A percentile compares a stretch with the other conserved stretches of the same genome.
phyloP scores from a whole-genome alignment of 352 stramenopile species.

The Phytophthora cactorum region DNA sequence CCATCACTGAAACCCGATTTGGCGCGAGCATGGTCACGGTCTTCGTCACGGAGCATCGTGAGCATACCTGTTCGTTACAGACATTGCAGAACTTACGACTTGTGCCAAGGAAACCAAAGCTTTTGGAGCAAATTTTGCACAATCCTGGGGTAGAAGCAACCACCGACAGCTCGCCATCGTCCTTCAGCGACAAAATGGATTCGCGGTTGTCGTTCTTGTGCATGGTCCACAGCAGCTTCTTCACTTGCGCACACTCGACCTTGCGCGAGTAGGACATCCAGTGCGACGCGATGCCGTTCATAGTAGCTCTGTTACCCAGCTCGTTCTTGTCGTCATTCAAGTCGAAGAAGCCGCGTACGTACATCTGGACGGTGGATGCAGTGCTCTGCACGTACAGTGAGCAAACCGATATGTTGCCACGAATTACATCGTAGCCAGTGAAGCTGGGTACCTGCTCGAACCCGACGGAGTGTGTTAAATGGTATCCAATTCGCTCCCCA shows the following conservation, averaged over 20 bases:
- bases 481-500: slow-evolving; percentile 46
- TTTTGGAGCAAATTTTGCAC: slow-evolving; percentile 39
- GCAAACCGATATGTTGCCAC: slow-evolving; percentile 31
- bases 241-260: slow-evolving; percentile 33
- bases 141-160: slow-evolving; percentile 11
- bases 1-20: slow-evolving; percentile 5
- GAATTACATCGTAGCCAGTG: slow-evolving; percentile 12
- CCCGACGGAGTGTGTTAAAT: slow-evolving; percentile 48
- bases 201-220: slow-evolving; percentile 16
- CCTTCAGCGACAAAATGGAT: slow-evolving; percentile 21
- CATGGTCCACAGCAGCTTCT: slow-evolving; percentile 37
- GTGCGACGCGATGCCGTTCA: slow-evolving; percentile 16
- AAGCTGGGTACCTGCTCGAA: slow-evolving; percentile 29
- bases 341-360: slow-evolving; percentile 42
- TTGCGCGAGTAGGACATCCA: slow-evolving; percentile 29
- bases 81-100: slow-evolving; percentile 24
- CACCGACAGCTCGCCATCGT: slow-evolving; percentile 5
- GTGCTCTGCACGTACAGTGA: slow-evolving; percentile 25
- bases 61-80: slow-evolving; percentile 30
- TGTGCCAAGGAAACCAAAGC: slow-evolving; percentile 36
- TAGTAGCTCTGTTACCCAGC: slow-evolving; percentile 20
- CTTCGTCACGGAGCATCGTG: slow-evolving; percentile 30
- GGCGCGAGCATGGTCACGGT: slow-evolving; percentile 12
- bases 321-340: slow-evolving; percentile 26
- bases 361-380: slow-evolving; percentile 11